Percentiles rank a stretch among this genome's conserved stretches.
Evolutionary conservation across 352 stramenopile genomes (phyloP).

Genomic region (Globisporangium mamillatum): DNA sequence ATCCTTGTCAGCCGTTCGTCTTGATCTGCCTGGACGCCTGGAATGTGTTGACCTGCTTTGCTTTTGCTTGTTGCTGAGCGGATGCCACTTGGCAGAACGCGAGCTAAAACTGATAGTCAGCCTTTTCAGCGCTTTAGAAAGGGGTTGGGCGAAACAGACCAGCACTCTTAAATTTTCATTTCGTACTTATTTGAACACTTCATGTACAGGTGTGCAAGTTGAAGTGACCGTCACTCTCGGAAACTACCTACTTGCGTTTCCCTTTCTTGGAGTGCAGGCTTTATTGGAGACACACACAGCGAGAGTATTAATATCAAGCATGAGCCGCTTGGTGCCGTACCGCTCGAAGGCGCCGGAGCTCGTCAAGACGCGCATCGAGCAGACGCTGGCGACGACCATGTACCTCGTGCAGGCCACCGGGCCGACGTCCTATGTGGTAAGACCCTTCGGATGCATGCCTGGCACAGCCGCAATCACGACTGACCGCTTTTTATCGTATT

Average conservation of each 20-base stretch:
- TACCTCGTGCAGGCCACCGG: constrained; percentile 79
- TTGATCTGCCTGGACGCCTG: background rate
- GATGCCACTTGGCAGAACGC: constrained; percentile 17
- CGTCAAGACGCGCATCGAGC: constrained; percentile 55
- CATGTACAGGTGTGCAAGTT: constrained; percentile 12
- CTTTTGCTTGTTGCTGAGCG: constrained; percentile 10
- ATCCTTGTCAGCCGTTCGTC: background rate
- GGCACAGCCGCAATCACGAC: background rate
- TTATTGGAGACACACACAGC: background rate
- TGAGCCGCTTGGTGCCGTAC: constrained; percentile 70
- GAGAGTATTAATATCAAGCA: constrained; percentile 14
- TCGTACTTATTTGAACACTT: background rate
- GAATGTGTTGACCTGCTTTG: background rate
- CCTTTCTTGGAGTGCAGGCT: background rate
- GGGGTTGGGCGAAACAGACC: background rate
- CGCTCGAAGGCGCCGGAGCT: constrained; percentile 47
- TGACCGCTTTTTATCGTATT: background rate
- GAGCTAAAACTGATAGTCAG: constrained; percentile 3
- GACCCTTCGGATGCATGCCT: no score
- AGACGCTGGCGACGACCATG: constrained; percentile 67
- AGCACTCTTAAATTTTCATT: no score
- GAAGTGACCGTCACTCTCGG: constrained; percentile 29
- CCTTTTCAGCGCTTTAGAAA: background rate
- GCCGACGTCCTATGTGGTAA: constrained; percentile 75
- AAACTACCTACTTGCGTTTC: background rate